These are phyloP conservation scores for thale cress (Arabidopsis thaliana) DNA, from an alignment of 345 rosid genomes.

Conservation along the genomic window DNA sequence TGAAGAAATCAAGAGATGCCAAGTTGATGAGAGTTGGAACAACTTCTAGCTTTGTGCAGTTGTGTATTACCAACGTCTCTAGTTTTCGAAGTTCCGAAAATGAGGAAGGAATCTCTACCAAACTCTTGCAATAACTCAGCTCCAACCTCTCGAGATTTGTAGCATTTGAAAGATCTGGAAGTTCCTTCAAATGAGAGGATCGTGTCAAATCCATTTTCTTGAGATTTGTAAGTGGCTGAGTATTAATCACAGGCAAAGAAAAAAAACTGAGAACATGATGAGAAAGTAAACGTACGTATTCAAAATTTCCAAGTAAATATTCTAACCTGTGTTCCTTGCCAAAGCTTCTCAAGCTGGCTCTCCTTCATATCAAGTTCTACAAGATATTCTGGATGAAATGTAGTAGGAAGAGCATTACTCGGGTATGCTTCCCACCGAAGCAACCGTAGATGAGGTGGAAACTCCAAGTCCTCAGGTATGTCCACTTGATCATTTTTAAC, in stretches of 20 bases:
- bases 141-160: not conserved
- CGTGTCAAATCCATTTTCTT: not conserved
- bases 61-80: not conserved
- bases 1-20: not conserved
- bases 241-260: not conserved
- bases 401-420: not conserved
- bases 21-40: not conserved
- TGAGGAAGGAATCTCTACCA: not conserved
- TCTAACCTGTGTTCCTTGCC: not conserved
- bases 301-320: not conserved
- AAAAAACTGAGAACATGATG: not conserved
- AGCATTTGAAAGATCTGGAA: not conserved
- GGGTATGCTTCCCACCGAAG: not conserved
- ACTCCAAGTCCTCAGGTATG: not conserved
- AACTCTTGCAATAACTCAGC: not conserved
- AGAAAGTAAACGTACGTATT: not conserved
- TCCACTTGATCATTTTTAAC: not conserved
- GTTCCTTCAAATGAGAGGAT: not conserved
- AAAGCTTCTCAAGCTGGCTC: not conserved
- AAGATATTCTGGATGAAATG: not conserved
- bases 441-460: not conserved
- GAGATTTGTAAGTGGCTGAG: not conserved
- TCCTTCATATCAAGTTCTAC: not conserved
- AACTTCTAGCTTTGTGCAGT: not conserved
- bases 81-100: not conserved